A percentile compares a stretch with the other conserved stretches of the same genome.
Evolutionary conservation across 129 eudicot species (phyloP).

Genomic region (Daucus carota): DNA sequence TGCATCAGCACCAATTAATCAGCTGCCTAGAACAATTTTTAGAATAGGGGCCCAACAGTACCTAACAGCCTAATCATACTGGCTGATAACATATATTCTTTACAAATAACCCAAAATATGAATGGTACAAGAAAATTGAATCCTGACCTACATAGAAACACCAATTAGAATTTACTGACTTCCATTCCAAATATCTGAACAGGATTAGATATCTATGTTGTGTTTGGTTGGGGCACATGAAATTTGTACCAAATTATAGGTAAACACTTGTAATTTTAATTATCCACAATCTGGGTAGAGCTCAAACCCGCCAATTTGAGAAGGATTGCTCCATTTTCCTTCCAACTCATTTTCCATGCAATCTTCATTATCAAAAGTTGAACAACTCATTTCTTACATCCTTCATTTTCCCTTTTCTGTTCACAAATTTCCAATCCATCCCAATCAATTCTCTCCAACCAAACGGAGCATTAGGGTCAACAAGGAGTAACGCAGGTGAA

Average conservation of each 20-base stretch:
- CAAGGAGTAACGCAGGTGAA: neutral
- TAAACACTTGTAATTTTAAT: too few relatives aligned
- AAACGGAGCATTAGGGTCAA: neutral
- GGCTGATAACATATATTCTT: too few relatives aligned
- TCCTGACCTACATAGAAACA: too few relatives aligned
- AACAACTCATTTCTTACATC: neutral
- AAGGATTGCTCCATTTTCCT: neutral
- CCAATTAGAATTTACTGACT: too few relatives aligned
- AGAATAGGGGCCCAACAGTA: too few relatives aligned
- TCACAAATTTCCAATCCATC: neutral
- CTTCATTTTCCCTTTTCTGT: neutral
- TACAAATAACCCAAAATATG: too few relatives aligned
- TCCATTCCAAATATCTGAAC: too few relatives aligned
- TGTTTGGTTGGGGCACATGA: neutral
- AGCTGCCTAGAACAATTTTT: too few relatives aligned
- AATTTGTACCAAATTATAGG: too few relatives aligned
- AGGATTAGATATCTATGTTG: neutral
- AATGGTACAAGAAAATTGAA: too few relatives aligned
- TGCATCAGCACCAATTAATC: too few relatives aligned
- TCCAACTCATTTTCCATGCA: neutral
- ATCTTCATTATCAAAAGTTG: neutral
- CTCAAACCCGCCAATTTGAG: neutral
- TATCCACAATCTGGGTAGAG: neutral
- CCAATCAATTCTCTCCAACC: neutral
- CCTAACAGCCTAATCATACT: too few relatives aligned